Evolutionary conservation across 2,329 filamentous ascomycete genomes (phyloP).

Genomic region (Parastagonospora nodorum): DNA sequence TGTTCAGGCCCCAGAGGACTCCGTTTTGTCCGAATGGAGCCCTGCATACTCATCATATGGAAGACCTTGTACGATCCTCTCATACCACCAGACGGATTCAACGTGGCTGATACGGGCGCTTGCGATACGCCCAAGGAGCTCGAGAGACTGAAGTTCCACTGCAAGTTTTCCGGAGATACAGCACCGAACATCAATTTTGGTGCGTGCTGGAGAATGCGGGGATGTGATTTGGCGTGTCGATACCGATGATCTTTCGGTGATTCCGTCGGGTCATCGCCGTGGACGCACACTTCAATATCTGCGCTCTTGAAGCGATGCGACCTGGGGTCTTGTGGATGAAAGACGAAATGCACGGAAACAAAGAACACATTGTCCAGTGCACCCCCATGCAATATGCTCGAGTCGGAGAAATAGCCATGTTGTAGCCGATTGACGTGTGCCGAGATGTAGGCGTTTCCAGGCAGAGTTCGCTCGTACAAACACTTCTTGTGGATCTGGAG

Average conservation of each 20-base stretch:
- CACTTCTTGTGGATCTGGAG: conserved; percentile 46
- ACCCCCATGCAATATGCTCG: conserved; percentile 49
- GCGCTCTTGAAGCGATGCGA: conserved; percentile 56
- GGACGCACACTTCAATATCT: conserved; percentile 49
- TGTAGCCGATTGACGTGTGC: conserved; percentile 58
- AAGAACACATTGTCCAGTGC: conserved; percentile 54
- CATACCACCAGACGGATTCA: conserved; percentile 50
- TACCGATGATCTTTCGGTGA: conserved; percentile 11
- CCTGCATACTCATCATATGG: conserved; percentile 58
- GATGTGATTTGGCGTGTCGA: conserved; percentile 31
- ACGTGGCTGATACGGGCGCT: conserved; percentile 48
- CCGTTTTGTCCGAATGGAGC: conserved; percentile 50
- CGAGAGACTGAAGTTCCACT: conserved; percentile 55
- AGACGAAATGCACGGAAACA: conserved; percentile 56
- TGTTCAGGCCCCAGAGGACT: conserved; percentile 43
- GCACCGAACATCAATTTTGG: conserved; percentile 56
- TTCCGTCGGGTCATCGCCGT: conserved; percentile 21
- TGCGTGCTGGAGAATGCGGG: conserved; percentile 56
- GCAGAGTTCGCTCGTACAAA: conserved; percentile 56
- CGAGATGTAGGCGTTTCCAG: conserved; percentile 55
- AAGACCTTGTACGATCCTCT: conserved; percentile 52
- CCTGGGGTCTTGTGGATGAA: conserved; percentile 51
- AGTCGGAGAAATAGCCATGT: conserved; percentile 53
- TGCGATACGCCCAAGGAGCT: conserved; percentile 55
- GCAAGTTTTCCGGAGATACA: conserved; percentile 54